phyloP scores from a whole-genome alignment of 129 eudicot species.

The Gnaphalium uliginosum region DNA sequence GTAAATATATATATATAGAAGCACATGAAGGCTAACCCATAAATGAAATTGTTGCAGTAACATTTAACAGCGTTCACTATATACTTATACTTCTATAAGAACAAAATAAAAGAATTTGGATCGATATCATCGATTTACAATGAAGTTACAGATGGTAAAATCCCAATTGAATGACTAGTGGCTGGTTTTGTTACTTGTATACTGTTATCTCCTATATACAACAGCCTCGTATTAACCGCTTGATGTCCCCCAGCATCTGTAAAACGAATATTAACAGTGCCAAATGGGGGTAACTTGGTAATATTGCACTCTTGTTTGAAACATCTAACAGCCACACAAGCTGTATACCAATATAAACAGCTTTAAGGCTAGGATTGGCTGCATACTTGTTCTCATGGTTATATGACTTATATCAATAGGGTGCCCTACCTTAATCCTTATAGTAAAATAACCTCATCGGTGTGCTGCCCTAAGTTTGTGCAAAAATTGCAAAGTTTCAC shows the following conservation, averaged over 20 bases:
- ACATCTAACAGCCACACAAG: not conserved
- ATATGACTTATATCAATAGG: not conserved
- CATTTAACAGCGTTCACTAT: not conserved
- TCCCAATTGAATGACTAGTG: conserved; percentile 5
- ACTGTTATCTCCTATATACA: conserved; percentile 11
- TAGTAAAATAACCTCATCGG: conserved; percentile 17
- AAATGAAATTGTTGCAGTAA: not conserved
- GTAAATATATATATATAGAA: too few species aligned
- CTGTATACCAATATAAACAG: not conserved
- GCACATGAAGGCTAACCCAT: not conserved
- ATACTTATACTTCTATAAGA: not conserved
- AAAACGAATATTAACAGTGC: not conserved
- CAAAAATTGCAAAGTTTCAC: conserved; percentile 72
- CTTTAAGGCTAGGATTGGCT: not conserved
- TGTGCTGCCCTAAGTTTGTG: conserved; percentile 60
- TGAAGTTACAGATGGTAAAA: conserved; percentile 13
- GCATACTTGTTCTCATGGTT: not conserved
- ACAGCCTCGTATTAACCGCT: not conserved
- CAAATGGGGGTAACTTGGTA: not conserved
- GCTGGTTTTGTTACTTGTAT: not conserved
- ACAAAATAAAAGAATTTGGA: not conserved
- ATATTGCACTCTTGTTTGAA: not conserved
- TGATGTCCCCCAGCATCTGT: conserved; percentile 6
- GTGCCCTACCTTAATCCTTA: not conserved
- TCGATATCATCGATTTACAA: conserved; percentile 13